Conservation (phyloP, 208 protist genomes). For the Crithidia mellificae region DNA sequence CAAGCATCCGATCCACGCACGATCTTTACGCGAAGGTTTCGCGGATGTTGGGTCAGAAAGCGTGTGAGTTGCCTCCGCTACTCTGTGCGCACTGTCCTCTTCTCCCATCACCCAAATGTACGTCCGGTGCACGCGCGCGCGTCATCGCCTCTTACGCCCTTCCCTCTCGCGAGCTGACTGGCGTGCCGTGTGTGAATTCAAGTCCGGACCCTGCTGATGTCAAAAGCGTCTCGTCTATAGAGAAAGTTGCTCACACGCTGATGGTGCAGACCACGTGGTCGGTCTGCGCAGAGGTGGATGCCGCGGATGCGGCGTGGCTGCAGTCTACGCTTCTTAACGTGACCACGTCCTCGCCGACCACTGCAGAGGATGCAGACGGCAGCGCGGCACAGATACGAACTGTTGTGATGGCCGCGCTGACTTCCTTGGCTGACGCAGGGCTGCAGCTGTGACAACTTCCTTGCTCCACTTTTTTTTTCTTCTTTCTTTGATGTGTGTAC, state of each 20-base stretch:
- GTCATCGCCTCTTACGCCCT: constrained; percentile 2
- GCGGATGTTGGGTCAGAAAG: background rate
- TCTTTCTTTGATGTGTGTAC: no score
- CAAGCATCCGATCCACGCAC: background rate
- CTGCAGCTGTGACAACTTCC: background rate
- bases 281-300: constrained; percentile 25
- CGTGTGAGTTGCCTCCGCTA: background rate
- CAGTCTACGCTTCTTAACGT: background rate
- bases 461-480: background rate
- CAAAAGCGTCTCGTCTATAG: background rate
- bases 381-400: background rate
- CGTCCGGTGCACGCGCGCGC: background rate
- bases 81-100: background rate
- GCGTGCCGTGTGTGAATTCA: background rate
- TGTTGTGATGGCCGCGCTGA: background rate
- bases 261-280: constrained; percentile 13
- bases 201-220: background rate
- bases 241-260: background rate
- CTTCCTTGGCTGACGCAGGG: background rate
- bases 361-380: background rate
- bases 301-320: constrained; percentile 15
- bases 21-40: background rate
- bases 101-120: background rate
- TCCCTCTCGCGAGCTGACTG: background rate
- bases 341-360: background rate